Conservation (phyloP, 192 early-diverging fungal species). For the Pilaira anomala region DNA sequence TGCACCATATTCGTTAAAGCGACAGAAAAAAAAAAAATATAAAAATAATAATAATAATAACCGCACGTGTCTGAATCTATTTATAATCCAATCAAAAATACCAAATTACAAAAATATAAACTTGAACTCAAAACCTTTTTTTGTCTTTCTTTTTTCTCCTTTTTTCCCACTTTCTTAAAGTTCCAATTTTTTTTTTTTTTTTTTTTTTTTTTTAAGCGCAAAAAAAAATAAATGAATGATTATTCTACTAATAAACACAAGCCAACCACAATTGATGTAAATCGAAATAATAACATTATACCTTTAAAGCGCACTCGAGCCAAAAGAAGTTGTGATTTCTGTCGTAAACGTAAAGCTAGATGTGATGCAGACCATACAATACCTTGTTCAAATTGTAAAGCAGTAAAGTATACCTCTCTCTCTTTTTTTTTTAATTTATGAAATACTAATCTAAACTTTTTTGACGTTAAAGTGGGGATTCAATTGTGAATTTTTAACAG, state of each 20-base stretch:
- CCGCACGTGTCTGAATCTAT: constrained; percentile 16
- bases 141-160: constrained; percentile 17
- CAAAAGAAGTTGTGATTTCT: constrained; percentile 43
- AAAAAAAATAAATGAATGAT: constrained; percentile 3
- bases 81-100: constrained; percentile 18
- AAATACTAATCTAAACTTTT: background rate
- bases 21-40: background rate
- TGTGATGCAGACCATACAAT: constrained; percentile 37
- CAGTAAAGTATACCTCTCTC: constrained; percentile 24
- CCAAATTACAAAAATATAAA: constrained; percentile 12
- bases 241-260: constrained; percentile 4
- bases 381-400: constrained; percentile 41
- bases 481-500: constrained; percentile 28
- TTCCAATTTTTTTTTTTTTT: background rate
- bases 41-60: background rate
- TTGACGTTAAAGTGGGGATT: constrained; percentile 25
- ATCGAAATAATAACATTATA: background rate
- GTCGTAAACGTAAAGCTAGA: constrained; percentile 35
- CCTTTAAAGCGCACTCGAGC: constrained; percentile 35
- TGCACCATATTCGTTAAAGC: constrained; percentile 5
- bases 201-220: background rate
- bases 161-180: constrained; percentile 6
- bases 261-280: background rate
- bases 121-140: background rate
- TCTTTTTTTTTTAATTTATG: background rate